A percentile compares a stretch with the other conserved stretches of the same genome.
These are phyloP conservation scores for Barnettozyma sucrosica DNA, from an alignment of 805 yeast species.

Conservation along the genomic window DNA sequence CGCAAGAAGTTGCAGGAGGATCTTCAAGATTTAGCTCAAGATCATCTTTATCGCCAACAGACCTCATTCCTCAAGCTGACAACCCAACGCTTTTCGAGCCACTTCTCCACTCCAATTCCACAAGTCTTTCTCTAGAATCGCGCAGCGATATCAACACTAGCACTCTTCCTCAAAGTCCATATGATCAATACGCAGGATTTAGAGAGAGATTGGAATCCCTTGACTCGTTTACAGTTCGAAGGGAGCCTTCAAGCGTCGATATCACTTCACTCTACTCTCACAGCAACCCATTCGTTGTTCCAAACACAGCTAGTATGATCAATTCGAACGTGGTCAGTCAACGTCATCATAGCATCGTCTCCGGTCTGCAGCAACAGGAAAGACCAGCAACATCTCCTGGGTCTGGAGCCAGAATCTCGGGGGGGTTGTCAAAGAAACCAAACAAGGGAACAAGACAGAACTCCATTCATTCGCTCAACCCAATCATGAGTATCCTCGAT, in stretches of 20 bases:
- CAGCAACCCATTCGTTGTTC: conserved; percentile 11
- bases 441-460: conserved; percentile 1
- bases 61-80: conserved; percentile 2
- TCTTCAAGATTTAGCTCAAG: conserved; percentile 15
- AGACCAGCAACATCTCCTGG: neutral
- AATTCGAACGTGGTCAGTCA: conserved; percentile 5
- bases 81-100: conserved; percentile 5
- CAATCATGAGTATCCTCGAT: conserved; percentile 11
- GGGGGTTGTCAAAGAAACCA: neutral
- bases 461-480: conserved; percentile 3
- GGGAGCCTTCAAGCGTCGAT: conserved; percentile 30
- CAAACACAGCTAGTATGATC: conserved; percentile 3
- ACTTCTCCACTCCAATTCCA: conserved; percentile 14
- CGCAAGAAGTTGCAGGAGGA: conserved; percentile 5
- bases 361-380: neutral
- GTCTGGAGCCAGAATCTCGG: neutral
- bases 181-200: neutral
- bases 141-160: conserved; percentile 5
- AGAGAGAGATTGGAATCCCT: conserved; percentile 22
- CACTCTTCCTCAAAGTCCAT: neutral
- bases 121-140: conserved; percentile 6
- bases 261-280: conserved; percentile 32
- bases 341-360: conserved; percentile 4
- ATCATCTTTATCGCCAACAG: conserved; percentile 12
- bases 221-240: conserved; percentile 26